Evolutionary conservation across 257 asterid genomes (phyloP).

Genomic region (Anisodus acutangulus): DNA sequence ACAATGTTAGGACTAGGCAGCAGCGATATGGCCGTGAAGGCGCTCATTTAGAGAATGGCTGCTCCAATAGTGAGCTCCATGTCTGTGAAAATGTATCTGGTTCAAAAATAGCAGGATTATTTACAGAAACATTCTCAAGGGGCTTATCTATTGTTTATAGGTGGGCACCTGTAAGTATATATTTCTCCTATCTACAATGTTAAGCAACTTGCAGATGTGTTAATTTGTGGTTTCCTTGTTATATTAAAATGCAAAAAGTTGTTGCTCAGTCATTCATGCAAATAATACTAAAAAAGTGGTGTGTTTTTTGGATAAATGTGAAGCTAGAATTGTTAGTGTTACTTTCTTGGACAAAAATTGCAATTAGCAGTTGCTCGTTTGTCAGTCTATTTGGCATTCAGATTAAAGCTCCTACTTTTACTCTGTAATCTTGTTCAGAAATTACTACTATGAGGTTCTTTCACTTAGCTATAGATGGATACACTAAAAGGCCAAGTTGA

Average conservation of each 20-base stretch:
- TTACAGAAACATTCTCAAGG: constrained; percentile 64
- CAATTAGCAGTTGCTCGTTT: not conserved
- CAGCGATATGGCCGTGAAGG: constrained; percentile 98
- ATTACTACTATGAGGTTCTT: not conserved
- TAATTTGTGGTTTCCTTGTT: not conserved
- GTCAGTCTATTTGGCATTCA: not conserved
- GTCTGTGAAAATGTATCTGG: not conserved
- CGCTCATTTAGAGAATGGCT: constrained; percentile 74
- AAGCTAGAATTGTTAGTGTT: not conserved
- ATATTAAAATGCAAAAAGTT: not conserved
- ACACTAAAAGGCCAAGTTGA: not conserved
- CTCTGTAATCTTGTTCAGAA: not conserved
- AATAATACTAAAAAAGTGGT: not conserved
- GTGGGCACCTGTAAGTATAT: constrained; percentile 85
- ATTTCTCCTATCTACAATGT: constrained; percentile 12
- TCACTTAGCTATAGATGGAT: not conserved
- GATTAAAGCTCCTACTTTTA: not conserved
- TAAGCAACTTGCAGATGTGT: not conserved
- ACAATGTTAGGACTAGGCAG: constrained; percentile 76
- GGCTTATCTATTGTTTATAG: constrained; percentile 76
- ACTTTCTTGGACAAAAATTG: not conserved
- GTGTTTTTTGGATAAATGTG: not conserved
- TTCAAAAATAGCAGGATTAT: constrained; percentile 52
- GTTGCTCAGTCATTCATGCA: not conserved
- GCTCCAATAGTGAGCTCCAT: constrained; percentile 33